phyloP scores from a whole-genome alignment of 2,329 filamentous ascomycete species.

The Fusarium clavum region DNA sequence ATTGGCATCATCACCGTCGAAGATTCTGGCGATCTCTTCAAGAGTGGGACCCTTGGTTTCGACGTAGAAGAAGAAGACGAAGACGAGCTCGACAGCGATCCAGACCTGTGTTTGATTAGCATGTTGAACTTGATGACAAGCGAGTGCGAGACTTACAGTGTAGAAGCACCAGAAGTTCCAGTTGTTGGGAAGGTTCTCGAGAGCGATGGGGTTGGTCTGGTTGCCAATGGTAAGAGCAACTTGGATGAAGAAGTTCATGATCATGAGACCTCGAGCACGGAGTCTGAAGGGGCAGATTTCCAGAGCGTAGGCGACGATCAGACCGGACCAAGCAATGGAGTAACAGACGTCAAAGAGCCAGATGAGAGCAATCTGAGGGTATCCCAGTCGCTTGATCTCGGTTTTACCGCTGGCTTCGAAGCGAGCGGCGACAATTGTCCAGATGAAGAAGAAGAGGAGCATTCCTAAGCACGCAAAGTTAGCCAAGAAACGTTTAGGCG shows the following conservation, averaged over 20 bases:
- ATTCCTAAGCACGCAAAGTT: slow-evolving; percentile 51
- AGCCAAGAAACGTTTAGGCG: not conserved
- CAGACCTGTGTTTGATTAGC: slow-evolving; percentile 10
- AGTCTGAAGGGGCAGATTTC: slow-evolving; percentile 70
- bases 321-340: slow-evolving; percentile 68
- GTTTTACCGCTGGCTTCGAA: slow-evolving; percentile 13
- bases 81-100: slow-evolving; percentile 61
- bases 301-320: slow-evolving; percentile 67
- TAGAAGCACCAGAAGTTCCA: slow-evolving; percentile 77
- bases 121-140: not conserved
- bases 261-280: slow-evolving; percentile 69
- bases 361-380: slow-evolving; percentile 68
- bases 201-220: slow-evolving; percentile 74
- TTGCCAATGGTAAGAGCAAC: slow-evolving; percentile 70
- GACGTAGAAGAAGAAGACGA: slow-evolving; percentile 74
- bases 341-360: slow-evolving; percentile 71
- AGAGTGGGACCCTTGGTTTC: slow-evolving; percentile 78
- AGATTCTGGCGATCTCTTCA: slow-evolving; percentile 71
- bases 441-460: slow-evolving; percentile 41
- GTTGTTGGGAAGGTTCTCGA: slow-evolving; percentile 67
- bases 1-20: slow-evolving; percentile 70
- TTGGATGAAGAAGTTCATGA: slow-evolving; percentile 74
- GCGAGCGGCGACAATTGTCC: slow-evolving; percentile 20
- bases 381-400: slow-evolving; percentile 54
- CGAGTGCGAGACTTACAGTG: slow-evolving; percentile 51